A percentile compares a stretch with the other conserved stretches of the same genome.
Conservation (phyloP, 768 basidiomycete genomes). For the Agaricus sinodeliciosus region DNA sequence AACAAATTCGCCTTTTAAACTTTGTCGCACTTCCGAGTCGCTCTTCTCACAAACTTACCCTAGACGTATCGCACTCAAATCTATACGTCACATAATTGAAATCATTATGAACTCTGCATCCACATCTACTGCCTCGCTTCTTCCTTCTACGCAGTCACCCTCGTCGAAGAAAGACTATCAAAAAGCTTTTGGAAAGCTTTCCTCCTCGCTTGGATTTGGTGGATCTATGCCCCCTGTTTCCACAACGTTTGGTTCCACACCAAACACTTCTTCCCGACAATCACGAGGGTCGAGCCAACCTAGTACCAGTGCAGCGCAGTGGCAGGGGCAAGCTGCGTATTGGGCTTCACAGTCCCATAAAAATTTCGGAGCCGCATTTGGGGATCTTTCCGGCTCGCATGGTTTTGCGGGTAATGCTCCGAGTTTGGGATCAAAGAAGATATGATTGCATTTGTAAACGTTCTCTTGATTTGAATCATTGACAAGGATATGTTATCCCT, state of each 20-base stretch:
- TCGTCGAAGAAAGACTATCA: not conserved
- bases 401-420: conserved; percentile 7
- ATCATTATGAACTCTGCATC: not conserved
- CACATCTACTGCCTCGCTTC: conserved; percentile 3
- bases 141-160: not conserved
- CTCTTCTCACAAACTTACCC: not conserved
- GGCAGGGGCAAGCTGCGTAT: conserved; percentile 5
- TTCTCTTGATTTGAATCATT: not conserved
- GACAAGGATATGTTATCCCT: not conserved
- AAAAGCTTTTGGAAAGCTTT: conserved; percentile 5
- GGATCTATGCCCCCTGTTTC: not conserved
- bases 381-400: not conserved
- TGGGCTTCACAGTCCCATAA: conserved; percentile 10
- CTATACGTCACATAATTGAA: not conserved
- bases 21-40: not conserved
- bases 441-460: not conserved
- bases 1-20: not conserved
- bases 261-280: not conserved
- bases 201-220: conserved; percentile 7
- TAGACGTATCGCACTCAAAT: not conserved
- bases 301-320: not conserved
- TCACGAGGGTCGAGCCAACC: not conserved
- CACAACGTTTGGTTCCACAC: not conserved
- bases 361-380: conserved; percentile 9
- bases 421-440: conserved; percentile 1